Conservation (phyloP, 768 basidiomycete genomes). For the Obba rivulosa region DNA sequence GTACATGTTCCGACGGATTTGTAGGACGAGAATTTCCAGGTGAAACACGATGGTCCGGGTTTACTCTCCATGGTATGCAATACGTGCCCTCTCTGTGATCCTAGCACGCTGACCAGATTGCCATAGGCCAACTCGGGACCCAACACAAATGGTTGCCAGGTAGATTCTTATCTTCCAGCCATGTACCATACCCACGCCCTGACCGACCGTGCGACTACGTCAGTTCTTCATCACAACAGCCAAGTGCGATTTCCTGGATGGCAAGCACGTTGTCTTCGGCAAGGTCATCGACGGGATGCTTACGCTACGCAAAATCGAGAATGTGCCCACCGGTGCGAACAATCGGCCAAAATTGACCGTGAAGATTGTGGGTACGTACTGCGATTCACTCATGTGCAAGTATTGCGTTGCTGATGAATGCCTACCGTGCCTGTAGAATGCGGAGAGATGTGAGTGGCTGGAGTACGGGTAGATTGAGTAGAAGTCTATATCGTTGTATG, state of each 20-base stretch:
- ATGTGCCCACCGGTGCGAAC: constrained; percentile 87
- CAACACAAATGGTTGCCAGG: constrained; percentile 91
- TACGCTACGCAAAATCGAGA: constrained; percentile 93
- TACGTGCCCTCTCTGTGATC: not conserved
- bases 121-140: constrained; percentile 91
- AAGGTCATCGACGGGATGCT: constrained; percentile 91
- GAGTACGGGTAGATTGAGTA: not conserved
- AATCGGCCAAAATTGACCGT: constrained; percentile 86
- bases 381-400: not conserved
- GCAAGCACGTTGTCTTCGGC: constrained; percentile 91
- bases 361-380: constrained; percentile 74
- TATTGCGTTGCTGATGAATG: not conserved
- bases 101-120: constrained; percentile 3
- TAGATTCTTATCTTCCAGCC: constrained; percentile 21
- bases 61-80: constrained; percentile 85
- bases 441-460: constrained; percentile 31
- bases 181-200: not conserved
- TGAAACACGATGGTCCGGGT: constrained; percentile 84
- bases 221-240: constrained; percentile 97
- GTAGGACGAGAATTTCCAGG: constrained; percentile 91
- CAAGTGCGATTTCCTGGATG: constrained; percentile 93
- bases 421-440: constrained; percentile 23
- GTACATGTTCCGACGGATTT: not conserved
- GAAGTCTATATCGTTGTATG: too few relatives aligned
- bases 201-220: not conserved